Base-by-base conservation (phyloP, 805 yeast genomes). In the Candida ipomoeae region DNA sequence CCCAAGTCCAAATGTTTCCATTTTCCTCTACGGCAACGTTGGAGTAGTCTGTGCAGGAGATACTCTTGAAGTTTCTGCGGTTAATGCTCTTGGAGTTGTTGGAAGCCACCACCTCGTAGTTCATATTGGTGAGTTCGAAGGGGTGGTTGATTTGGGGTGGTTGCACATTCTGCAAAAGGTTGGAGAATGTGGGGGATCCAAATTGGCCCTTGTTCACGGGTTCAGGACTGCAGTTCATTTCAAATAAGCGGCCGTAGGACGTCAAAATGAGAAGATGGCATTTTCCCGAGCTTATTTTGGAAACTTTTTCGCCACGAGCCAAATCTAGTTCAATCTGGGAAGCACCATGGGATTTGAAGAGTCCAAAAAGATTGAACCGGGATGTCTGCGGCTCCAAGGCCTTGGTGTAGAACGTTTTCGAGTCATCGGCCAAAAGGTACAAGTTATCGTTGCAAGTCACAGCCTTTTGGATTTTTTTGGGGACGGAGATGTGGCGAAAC, bases 1-100 rank as follows among this genome's bases (percentile, higher is more conserved):
- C 99, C 81, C 94, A 91, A 1, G 89, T 79, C 81, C 85, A 87
- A n/a, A 89, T 70, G 47, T 75, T 73, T 7, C 92, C 94, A n/a
- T 71, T 61, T 1, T 71, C 59, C 58, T 88, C 92, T n/a, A 79
- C 64, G 6, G 83, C 92, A 33, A 90, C 64, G 3, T 90, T 80
- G 67, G 89, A 96, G 63, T 73, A 74, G 44, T 76, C 74, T 8
- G 98, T 97, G 51, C 87, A 73, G 0, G 94, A 88, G 39, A 92
- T 77, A 57, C 80, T 71, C 3, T 60, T 66, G 47, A 89, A 81
- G 1, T 59, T 55, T 49, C 92, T 72, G 6, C 74, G 70, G 40
- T 53, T 56, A 41, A 70, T 40, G 1, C 49, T 33, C 48, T 63
- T 68, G 4, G 63, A 62, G 21, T 62, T 55, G 14, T 53, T 53